phyloP scores from a whole-genome alignment of 2,329 filamentous ascomycete genomes.

The Colletotrichum trifolii region DNA sequence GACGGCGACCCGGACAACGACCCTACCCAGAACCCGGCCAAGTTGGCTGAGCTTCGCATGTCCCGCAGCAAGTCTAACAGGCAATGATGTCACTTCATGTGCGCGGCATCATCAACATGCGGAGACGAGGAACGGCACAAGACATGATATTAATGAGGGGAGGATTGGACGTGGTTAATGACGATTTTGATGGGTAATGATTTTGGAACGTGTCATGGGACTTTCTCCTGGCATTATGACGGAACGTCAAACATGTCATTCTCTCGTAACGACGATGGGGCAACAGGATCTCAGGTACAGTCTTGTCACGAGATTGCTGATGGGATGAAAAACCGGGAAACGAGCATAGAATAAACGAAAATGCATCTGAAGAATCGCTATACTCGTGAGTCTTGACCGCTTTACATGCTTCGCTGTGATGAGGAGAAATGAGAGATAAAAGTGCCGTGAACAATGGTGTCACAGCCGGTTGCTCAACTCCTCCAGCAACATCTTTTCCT shows the following conservation, averaged over 20 bases:
- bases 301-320: neutral
- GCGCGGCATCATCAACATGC: neutral
- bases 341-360: conserved; percentile 3
- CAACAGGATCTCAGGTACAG: neutral
- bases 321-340: neutral
- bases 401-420: no score
- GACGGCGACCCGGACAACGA: conserved; percentile 57
- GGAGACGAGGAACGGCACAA: neutral
- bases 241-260: neutral
- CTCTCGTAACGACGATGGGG: neutral
- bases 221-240: neutral
- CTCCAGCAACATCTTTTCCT: conserved; percentile 50
- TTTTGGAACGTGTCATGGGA: conserved; percentile 7
- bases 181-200: conserved; percentile 18
- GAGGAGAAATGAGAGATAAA: no score
- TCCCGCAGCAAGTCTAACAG: conserved; percentile 30
- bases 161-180: conserved; percentile 24
- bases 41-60: conserved; percentile 43
- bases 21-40: conserved; percentile 56
- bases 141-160: conserved; percentile 21
- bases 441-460: neutral
- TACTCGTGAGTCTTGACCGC: no score
- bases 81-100: conserved; percentile 9
- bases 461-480: conserved; percentile 48
- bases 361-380: no score